Base-by-base conservation (phyloP, 768 basidiomycete species). In the Asterophora lycoperdoides region DNA sequence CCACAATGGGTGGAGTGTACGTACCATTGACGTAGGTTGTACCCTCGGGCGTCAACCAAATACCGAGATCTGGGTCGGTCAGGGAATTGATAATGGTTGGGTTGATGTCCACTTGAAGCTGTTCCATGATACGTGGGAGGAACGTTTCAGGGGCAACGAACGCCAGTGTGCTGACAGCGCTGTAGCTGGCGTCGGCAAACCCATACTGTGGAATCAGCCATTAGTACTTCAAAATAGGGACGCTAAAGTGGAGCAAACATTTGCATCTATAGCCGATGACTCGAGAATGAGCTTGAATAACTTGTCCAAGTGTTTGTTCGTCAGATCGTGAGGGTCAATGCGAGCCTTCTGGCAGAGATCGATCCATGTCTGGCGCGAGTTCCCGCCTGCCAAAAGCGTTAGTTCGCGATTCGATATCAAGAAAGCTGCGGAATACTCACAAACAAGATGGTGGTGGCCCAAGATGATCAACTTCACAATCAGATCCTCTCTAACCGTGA, bases 11-110 rank as follows among this genome's bases (percentile, higher is more conserved):
- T 29, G 30, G 30, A 29, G 38, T 26, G 8, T 29, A 49, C 70
- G 54, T 48, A 90, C 92, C 89, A 64, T 96, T 90, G 33, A 89
- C 75, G 52, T 77, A 97, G 0, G 81, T 72, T 6, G 77, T 83
- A n/a, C 86, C 95, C 44, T 85, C 83, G 0, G 89, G 88, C 1
- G 93, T 93, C 3, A 72, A 70, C 92, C 90, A 97, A 11, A 96
- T 84, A 5, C 82, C 89, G 14, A 92, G 62, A 38, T 96, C 93
- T 7, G 77, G 71, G 10, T 84, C 76, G 0, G 84, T 84, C 48
- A 98, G 65, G 13, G 79, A 67, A 15, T 79, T 75, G 42, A 94
- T 68, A n/a, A 68, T 61, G 0, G 63, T 55, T 0, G 80, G 71
- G 48, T 84, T 71, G n/a, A 97, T 73, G 60, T 93, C 88, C 0